Base-by-base conservation (phyloP, 768 basidiomycete genomes). In the Lentinula raphanica region DNA sequence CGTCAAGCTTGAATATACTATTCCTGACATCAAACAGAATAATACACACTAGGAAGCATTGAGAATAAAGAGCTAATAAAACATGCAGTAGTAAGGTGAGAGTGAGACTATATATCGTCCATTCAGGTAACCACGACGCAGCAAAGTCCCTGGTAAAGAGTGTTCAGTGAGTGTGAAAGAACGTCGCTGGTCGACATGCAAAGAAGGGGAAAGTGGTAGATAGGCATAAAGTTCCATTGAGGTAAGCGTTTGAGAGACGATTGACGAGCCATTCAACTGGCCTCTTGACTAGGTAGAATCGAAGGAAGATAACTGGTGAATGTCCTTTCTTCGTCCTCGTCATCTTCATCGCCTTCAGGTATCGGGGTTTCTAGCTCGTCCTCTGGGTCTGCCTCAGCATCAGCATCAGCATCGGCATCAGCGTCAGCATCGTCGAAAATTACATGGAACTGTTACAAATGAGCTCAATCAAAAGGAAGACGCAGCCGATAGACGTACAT, bases 391-490 rank as follows among this genome's bases (percentile, higher is more conserved):
- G 81, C 83, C 28, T 76, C 78, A 58, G 83, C 85, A 21, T 78
- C 85, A 45, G 74, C 75, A 66, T 88, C 87, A 48, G 69, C n/a
- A n/a, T n/a, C n/a, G n/a, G 83, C 85, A 21, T 78, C 85, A 45
- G 74, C 75, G 65, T 88, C 87, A 48, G 69, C 68, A 29, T 88
- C 87, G 63, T 89, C 88, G 66, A 92, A 92, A 64, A 92, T 86
- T 61, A 80, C 72, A 63, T 84, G 85, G 71, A 82, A 82, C 78
- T 87, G 58, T 29, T 64, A 42, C 62, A 38, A 31, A 40, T 61
- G 54, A 62, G 57, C 31, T 15, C 51, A 13, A 45, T 15, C 54
- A 25, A 21, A n/a, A 7, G 36, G 42, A n/a, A n/a, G n/a, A 29
- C 13, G 42, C 53, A n/a, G n/a, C 25, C 5, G 27, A 46, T 21